Conservation (phyloP, 345 rosid genomes). For the Sapria himalayana region DNA sequence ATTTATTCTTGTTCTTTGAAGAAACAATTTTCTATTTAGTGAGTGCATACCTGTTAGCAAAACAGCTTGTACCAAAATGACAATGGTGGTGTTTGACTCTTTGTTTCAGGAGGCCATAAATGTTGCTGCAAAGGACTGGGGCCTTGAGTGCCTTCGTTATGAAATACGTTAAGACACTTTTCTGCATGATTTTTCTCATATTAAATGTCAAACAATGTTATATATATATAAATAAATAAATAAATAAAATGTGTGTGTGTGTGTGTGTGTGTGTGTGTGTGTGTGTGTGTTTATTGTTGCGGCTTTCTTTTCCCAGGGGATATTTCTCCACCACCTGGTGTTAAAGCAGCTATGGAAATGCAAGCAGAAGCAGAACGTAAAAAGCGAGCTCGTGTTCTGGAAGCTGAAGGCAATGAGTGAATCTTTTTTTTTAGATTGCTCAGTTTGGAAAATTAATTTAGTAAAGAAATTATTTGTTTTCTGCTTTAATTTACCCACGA, state of each 20-base stretch:
- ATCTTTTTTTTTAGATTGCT: too few species aligned
- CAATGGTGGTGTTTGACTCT: conserved; percentile 3
- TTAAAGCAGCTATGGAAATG: conserved; percentile 94
- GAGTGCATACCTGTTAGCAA: neutral
- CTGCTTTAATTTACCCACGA: too few species aligned
- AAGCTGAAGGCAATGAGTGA: conserved; percentile 52
- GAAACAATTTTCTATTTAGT: neutral
- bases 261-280: too few species aligned
- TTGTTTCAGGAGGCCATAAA: conserved; percentile 62
- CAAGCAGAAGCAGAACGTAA: conserved; percentile 98
- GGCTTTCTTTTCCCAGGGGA: conserved; percentile 41
- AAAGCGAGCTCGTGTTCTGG: conserved; percentile 79
- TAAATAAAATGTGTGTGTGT: neutral
- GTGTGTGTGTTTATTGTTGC: too few species aligned
- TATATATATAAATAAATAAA: conserved; percentile 1
- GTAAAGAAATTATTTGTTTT: too few species aligned
- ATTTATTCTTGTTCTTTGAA: neutral
- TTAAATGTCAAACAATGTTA: neutral
- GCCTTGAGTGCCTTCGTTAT: conserved; percentile 82
- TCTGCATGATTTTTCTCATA: neutral
- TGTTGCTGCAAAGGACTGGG: conserved; percentile 86
- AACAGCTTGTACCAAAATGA: too few species aligned
- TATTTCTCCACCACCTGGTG: conserved; percentile 84
- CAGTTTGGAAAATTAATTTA: too few species aligned
- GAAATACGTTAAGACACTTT: conserved; percentile 54